These are phyloP conservation scores for Aphanomyces astaci DNA, from an alignment of 352 stramenopile genomes.

Conservation along the genomic window DNA sequence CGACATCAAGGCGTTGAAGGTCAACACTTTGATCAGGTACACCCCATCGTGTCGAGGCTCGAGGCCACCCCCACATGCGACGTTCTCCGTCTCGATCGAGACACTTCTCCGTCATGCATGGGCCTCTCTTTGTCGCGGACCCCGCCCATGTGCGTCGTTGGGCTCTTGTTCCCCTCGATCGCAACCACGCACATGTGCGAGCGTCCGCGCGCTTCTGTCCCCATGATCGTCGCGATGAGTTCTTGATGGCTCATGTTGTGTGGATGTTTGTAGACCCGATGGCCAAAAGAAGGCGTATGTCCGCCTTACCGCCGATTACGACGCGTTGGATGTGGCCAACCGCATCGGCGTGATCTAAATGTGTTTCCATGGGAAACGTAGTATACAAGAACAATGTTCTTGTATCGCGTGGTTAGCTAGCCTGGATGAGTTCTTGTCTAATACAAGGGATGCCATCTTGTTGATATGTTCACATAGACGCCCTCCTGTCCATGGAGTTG, in stretches of 20 bases:
- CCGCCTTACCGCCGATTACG: slow-evolving; percentile 96
- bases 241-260: slow-evolving; percentile 19
- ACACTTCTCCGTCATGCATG: neutral
- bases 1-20: slow-evolving; percentile 98
- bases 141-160: slow-evolving; percentile 21
- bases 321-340: slow-evolving; percentile 99
- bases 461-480: neutral
- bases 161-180: neutral
- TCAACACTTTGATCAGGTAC: slow-evolving; percentile 99
- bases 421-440: neutral
- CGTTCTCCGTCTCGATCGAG: slow-evolving; percentile 7
- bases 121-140: neutral
- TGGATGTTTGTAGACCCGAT: slow-evolving; percentile 80
- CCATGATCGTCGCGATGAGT: slow-evolving; percentile 29
- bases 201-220: slow-evolving; percentile 13
- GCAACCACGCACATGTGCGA: neutral
- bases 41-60: slow-evolving; percentile 74
- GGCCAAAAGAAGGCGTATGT: slow-evolving; percentile 99
- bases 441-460: slow-evolving; percentile 11
- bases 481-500: no score
- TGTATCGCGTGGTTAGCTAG: neutral
- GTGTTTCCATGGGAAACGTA: slow-evolving; percentile 16
- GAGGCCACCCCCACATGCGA: neutral
- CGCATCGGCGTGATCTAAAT: slow-evolving; percentile 99
- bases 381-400: neutral